Percentiles rank a stretch among this genome's conserved stretches.
Conservation (phyloP, 768 basidiomycete genomes). For the Podaxis sp. region DNA sequence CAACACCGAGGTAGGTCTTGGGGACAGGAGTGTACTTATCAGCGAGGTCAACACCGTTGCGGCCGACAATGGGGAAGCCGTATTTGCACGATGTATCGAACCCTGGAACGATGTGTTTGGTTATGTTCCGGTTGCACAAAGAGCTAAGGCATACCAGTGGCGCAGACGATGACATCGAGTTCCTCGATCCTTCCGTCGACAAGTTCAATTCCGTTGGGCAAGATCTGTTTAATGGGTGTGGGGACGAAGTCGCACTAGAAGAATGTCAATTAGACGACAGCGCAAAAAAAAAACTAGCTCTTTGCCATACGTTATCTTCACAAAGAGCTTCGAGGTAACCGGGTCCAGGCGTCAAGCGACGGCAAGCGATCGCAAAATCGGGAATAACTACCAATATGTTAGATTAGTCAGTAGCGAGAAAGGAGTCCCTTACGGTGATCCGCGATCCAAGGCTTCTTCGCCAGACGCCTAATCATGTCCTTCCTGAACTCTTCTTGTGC, state of each 20-base stretch:
- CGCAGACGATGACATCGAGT: slow-evolving; percentile 61
- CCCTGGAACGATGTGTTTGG: slow-evolving; percentile 28
- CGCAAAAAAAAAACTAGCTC: background rate
- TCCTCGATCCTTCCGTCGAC: slow-evolving; percentile 52
- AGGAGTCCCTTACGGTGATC: slow-evolving; percentile 40
- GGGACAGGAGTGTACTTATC: slow-evolving; percentile 57
- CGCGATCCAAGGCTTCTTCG: slow-evolving; percentile 59
- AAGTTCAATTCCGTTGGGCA: slow-evolving; percentile 53
- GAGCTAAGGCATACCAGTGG: slow-evolving; percentile 44
- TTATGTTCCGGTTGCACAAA: background rate
- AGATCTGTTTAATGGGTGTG: slow-evolving; percentile 48
- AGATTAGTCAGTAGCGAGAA: background rate
- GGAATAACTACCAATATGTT: slow-evolving; percentile 45
- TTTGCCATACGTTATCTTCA: slow-evolving; percentile 49
- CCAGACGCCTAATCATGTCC: slow-evolving; percentile 48
- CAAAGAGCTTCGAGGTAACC: slow-evolving; percentile 67
- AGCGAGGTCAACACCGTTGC: slow-evolving; percentile 47
- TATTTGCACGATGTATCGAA: slow-evolving; percentile 50
- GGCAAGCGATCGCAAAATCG: slow-evolving; percentile 55
- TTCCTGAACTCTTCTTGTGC: slow-evolving; percentile 36
- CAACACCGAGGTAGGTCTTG: slow-evolving; percentile 54
- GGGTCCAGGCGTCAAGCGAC: slow-evolving; percentile 65
- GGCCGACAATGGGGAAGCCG: slow-evolving; percentile 53
- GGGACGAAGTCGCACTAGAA: slow-evolving; percentile 53
- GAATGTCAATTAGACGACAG: background rate